Conservation (phyloP, 306 rosid species). For the Argentina anserina region DNA sequence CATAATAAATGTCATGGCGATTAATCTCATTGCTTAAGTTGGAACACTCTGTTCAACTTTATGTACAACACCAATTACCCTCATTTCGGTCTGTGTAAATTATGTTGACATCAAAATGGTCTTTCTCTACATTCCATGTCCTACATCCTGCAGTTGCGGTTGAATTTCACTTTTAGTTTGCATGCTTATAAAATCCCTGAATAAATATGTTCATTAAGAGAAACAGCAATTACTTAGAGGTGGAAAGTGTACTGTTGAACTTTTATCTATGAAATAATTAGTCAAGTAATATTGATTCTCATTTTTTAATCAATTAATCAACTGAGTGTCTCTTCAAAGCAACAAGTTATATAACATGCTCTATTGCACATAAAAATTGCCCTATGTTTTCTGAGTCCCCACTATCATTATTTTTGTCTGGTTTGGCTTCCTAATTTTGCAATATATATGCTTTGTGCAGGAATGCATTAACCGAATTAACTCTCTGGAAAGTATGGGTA, state of each 20-base stretch:
- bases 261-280: background rate
- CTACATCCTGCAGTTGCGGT: background rate
- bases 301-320: background rate
- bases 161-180: background rate
- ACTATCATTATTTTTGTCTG: background rate
- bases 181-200: too few species aligned
- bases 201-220: background rate
- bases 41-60: background rate
- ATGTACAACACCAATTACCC: background rate
- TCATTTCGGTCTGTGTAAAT: background rate
- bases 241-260: background rate
- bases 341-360: too few species aligned
- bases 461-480: conserved; percentile 92
- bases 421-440: conserved; percentile 15
- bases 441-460: conserved; percentile 39
- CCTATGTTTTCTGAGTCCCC: background rate
- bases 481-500: conserved; percentile 80
- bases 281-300: background rate
- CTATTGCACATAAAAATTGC: background rate
- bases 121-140: background rate
- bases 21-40: background rate
- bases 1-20: background rate
- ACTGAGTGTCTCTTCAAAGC: too few species aligned
- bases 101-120: too few species aligned
- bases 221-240: background rate